Evolutionary conservation across 2,329 filamentous ascomycete genomes (phyloP), one percentile per base, ranked within the genome.

Genomic region (Bipolaris oryzae): DNA sequence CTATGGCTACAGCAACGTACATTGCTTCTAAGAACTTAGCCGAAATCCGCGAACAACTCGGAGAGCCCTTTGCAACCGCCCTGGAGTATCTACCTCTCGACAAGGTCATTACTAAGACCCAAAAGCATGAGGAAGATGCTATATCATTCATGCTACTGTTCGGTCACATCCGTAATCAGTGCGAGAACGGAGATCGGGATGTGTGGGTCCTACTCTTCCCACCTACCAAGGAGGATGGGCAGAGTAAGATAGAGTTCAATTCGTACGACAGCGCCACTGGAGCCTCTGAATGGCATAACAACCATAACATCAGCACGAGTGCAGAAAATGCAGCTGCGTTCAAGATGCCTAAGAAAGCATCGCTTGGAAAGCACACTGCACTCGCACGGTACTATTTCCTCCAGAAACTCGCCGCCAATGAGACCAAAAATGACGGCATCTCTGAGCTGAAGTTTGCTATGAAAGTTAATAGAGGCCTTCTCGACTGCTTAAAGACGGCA

Each of bases 331-430:
- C 37, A 1, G 5, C 13, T n/a, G 53, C 43, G 3, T 56, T 56
- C 20, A 38, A 4, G 11, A 44, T 33, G 25, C 28, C 42, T 1
- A 52, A 35, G 28, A 45, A 20, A 23, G 7, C 28, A 5, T 48
- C 58, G 1, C 44, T 20, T 1, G 7, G n/a, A 11, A 59, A 57
- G 21, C 2, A 52, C 15, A 15, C 31, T 1, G 56, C 59, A 13
- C 47, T 62, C 1, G 53, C 53, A 1, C 54, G 43, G 5, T 62
- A 57, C 15, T 60, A 62, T n/a, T 59, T 55, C 16, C 13, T 62
- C 0, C 6, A 46, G 23, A 46, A 28, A 6, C 37, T 62, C 1
- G 56, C 21, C 1, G 18, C 25, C 3, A 25, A 2, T 13, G 38
- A 42, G 18, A n/a, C n/a, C 16, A 1, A 39, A 13, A 33, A 16